Percentiles rank a stretch among this genome's conserved stretches.
These are phyloP conservation scores for Puccinia triticina DNA, from an alignment of 1,284 basidiomycete genomes.

Conservation along the genomic window DNA sequence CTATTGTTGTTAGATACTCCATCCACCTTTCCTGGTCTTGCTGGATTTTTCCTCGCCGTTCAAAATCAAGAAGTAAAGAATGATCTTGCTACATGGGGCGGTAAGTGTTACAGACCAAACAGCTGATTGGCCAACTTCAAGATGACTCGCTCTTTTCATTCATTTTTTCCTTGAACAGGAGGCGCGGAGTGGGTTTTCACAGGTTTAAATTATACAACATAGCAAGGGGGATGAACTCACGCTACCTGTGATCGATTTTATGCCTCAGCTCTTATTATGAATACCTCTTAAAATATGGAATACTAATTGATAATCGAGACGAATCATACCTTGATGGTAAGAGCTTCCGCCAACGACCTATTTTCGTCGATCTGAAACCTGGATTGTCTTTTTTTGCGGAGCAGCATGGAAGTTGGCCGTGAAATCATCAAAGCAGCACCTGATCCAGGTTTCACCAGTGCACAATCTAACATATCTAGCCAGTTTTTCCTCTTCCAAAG, in stretches of 20 bases:
- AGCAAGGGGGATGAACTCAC: background rate
- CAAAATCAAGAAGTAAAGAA: slow-evolving; percentile 12
- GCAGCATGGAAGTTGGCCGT: slow-evolving; percentile 48
- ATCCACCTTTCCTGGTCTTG: slow-evolving; percentile 29
- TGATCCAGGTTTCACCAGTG: slow-evolving; percentile 28
- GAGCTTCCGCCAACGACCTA: background rate
- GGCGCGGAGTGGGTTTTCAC: slow-evolving; percentile 42
- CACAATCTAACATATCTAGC: slow-evolving; percentile 44
- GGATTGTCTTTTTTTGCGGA: background rate
- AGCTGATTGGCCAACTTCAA: background rate
- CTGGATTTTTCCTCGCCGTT: slow-evolving; percentile 13
- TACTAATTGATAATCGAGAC: slow-evolving; percentile 32
- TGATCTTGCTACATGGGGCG: slow-evolving; percentile 40
- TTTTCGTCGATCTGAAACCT: background rate
- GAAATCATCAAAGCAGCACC: slow-evolving; percentile 39
- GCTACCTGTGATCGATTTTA: background rate
- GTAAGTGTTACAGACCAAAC: slow-evolving; percentile 18
- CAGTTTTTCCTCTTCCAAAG: background rate
- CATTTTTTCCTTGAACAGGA: background rate
- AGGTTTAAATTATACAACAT: background rate
- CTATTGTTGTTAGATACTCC: slow-evolving; percentile 8
- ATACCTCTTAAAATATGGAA: slow-evolving; percentile 51
- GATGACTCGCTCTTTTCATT: background rate
- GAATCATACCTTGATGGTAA: slow-evolving; percentile 33
- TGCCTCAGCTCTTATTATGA: slow-evolving; percentile 44